Conservation (phyloP, 1,284 basidiomycete species). For the Ganoderma boninense region DNA sequence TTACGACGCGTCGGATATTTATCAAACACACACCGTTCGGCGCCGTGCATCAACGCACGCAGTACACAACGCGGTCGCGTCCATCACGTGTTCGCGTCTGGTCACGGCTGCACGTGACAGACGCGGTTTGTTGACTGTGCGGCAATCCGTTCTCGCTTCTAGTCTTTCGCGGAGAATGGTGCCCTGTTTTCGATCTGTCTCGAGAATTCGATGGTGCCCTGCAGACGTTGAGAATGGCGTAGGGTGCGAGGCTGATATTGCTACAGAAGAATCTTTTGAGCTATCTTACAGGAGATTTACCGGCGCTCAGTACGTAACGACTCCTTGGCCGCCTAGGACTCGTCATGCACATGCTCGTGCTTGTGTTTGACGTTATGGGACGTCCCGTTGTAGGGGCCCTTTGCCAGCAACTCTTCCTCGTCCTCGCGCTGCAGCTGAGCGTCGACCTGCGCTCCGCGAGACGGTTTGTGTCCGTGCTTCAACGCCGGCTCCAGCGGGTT, state of each 20-base stretch:
- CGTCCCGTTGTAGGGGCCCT: slow-evolving; percentile 31
- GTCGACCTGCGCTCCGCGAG: slow-evolving; percentile 37
- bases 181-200: background rate
- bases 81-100: slow-evolving; percentile 28
- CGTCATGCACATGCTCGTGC: background rate
- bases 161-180: background rate
- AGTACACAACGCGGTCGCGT: slow-evolving; percentile 33
- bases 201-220: background rate
- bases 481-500: slow-evolving; percentile 35
- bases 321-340: background rate
- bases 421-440: slow-evolving; percentile 37
- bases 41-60: slow-evolving; percentile 22
- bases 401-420: slow-evolving; percentile 34
- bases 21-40: slow-evolving; percentile 9
- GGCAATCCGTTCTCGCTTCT: background rate
- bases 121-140: slow-evolving; percentile 29
- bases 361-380: slow-evolving; percentile 18
- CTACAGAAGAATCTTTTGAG: background rate
- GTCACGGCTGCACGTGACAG: slow-evolving; percentile 32
- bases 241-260: background rate
- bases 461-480: slow-evolving; percentile 35
- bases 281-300: slow-evolving; percentile 6
- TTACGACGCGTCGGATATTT: slow-evolving; percentile 25
- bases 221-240: background rate
- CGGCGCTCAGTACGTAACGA: no score